Evolutionary conservation across 345 rosid genomes (phyloP).

Genomic region (Eucalyptus tenuipes): DNA sequence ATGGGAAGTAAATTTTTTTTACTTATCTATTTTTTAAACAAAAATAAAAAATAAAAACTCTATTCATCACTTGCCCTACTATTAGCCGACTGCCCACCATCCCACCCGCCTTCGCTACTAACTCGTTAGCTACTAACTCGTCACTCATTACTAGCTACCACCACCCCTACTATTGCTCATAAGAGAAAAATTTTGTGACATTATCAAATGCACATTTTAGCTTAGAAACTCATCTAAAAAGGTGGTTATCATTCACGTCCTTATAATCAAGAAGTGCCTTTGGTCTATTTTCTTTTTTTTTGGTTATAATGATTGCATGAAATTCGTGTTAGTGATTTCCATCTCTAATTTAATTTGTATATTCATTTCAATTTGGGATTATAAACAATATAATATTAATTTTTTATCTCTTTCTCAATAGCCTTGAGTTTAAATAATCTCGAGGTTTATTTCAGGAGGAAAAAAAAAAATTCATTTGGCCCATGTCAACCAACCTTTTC

Average conservation of each 20-base stretch:
- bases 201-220: fast-evolving
- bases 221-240: no score
- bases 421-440: background rate
- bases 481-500: background rate
- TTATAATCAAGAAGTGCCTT: no score
- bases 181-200: fast-evolving
- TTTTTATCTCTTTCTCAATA: no score
- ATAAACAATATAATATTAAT: fast-evolving
- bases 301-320: fast-evolving
- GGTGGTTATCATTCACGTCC: fast-evolving
- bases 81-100: fast-evolving
- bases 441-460: background rate
- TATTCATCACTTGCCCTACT: fast-evolving
- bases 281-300: fast-evolving
- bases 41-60: fast-evolving
- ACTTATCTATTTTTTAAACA: fast-evolving
- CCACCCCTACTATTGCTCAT: fast-evolving
- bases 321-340: background rate
- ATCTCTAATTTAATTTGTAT: background rate
- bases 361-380: no score
- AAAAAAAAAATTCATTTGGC: background rate
- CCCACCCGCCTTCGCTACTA: fast-evolving
- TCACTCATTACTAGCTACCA: no score
- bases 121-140: no score
- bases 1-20: fast-evolving